Evolutionary conservation across 495 filamentous ascomycete species (phyloP), one percentile per base, ranked within the genome.

Genomic region (Parachaetomium inaequale): DNA sequence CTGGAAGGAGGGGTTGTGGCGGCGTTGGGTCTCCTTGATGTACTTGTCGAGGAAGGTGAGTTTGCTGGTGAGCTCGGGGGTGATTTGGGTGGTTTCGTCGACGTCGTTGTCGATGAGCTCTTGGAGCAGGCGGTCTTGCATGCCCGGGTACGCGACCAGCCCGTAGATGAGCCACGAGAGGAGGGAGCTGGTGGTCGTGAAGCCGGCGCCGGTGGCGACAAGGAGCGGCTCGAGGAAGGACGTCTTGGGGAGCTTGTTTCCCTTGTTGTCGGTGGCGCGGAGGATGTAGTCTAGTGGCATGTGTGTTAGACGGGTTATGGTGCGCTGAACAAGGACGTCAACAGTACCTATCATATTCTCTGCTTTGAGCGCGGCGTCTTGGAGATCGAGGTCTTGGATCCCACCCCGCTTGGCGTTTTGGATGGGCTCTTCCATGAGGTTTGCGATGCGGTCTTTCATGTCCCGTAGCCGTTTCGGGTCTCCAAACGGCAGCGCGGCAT

Each of bases 11-110:
- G 84, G 76, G 56, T 82, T 84, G 71, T 85, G 82, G 4, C 76
- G 72, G 2, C 83, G 76, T 60, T 82, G 83, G 0, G 75, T 79
- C 66, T 85, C 84, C 68, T 86, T 84, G 74, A 86, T 73, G 65
- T 77, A 83, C 23, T 78, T 79, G 59, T 83, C 82, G n/a, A 82
- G 73, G 62, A 79, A 83, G 2, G 62, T 57, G 15, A 85, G 68
- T 14, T 58, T 58, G 21, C 78, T 73, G 0, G 76, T 72, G 1
- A 75, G 26, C 15, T 83, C 81, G 3, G 76, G 66, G 0, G 76
- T 75, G 62, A 71, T 69, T 15, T 75, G 55, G 0, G 73, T 81
- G 12, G 80, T 59, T 4, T 12, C 55, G 28, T 49, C 55, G 28
- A 66, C 42, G 38, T 70, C 81, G 61, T 82, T 59, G 69, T 85